Evolutionary conservation across 495 filamentous ascomycete genomes (phyloP).

Genomic region (Cladorrhinum samala): DNA sequence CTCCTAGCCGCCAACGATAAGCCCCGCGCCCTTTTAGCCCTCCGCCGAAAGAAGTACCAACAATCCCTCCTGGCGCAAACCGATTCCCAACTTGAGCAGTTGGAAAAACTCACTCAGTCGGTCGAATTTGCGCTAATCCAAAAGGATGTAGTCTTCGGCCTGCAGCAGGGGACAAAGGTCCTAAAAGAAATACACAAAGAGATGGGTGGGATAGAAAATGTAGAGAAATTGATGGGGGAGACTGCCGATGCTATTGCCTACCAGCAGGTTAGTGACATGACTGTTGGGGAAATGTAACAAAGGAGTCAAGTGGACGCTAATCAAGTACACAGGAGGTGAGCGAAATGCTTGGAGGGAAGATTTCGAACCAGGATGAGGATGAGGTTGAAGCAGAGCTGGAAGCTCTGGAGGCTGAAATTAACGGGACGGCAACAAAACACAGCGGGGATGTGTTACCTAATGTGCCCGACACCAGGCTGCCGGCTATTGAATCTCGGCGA

Average conservation of each 20-base stretch:
- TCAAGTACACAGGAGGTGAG: slow-evolving; percentile 68
- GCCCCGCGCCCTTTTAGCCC: slow-evolving; percentile 73
- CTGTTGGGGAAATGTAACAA: too few species aligned
- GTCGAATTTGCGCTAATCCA: slow-evolving; percentile 94
- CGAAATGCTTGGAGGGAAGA: slow-evolving; percentile 77
- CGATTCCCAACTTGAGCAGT: slow-evolving; percentile 79
- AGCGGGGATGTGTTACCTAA: slow-evolving; percentile 43
- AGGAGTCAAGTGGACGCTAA: background rate
- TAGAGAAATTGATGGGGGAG: slow-evolving; percentile 91
- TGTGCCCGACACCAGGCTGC: slow-evolving; percentile 48
- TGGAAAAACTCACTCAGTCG: slow-evolving; percentile 75
- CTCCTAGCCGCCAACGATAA: slow-evolving; percentile 72
- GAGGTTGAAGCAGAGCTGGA: slow-evolving; percentile 95
- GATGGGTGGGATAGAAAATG: slow-evolving; percentile 90
- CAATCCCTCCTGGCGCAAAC: slow-evolving; percentile 85
- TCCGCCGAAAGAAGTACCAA: slow-evolving; percentile 96
- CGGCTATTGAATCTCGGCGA: slow-evolving; percentile 21
- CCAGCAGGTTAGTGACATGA: slow-evolving; percentile 72
- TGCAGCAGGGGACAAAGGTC: slow-evolving; percentile 87
- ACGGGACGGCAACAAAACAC: background rate
- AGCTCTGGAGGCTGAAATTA: slow-evolving; percentile 63
- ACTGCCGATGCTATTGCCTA: slow-evolving; percentile 82
- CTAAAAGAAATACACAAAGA: slow-evolving; percentile 86
- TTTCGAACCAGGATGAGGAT: slow-evolving; percentile 92
- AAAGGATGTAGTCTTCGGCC: slow-evolving; percentile 86